phyloP scores from a whole-genome alignment of 2,329 filamentous ascomycete genomes.

The Tolypocladium ophioglossoides region DNA sequence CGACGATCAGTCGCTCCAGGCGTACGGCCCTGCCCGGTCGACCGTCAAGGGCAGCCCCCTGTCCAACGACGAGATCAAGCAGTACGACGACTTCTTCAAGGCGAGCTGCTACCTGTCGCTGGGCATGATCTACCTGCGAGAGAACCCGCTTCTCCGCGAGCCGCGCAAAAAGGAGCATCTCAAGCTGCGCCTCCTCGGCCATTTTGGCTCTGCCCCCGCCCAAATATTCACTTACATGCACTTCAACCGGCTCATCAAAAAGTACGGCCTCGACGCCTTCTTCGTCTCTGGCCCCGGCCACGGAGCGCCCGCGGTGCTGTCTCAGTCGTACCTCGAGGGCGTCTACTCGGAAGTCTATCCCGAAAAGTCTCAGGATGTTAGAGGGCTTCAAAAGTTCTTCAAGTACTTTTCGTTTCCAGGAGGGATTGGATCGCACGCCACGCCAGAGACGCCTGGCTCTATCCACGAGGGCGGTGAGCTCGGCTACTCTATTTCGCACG shows the following conservation, averaged over 20 bases:
- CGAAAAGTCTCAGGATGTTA: constrained; percentile 56
- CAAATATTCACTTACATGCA: constrained; percentile 76
- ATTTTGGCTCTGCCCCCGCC: constrained; percentile 72
- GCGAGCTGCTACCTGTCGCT: constrained; percentile 65
- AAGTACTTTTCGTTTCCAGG: constrained; percentile 77
- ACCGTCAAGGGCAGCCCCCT: constrained; percentile 53
- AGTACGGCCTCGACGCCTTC: constrained; percentile 61
- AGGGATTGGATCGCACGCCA: constrained; percentile 68
- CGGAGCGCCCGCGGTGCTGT: constrained; percentile 65
- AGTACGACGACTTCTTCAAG: constrained; percentile 63
- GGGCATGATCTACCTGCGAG: constrained; percentile 70
- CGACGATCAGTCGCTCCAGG: constrained; percentile 45
- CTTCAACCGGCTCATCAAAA: constrained; percentile 74
- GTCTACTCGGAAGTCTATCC: constrained; percentile 71
- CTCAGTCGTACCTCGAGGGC: constrained; percentile 68
- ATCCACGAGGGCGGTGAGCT: constrained; percentile 74
- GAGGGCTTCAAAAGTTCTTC: constrained; percentile 67
- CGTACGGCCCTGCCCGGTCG: constrained; percentile 55
- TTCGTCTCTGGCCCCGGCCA: constrained; percentile 72
- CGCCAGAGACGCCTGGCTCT: constrained; percentile 67
- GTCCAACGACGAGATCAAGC: constrained; percentile 52
- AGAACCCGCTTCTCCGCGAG: constrained; percentile 62
- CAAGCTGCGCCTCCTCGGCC: constrained; percentile 63
- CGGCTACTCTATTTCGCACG: constrained; percentile 71
- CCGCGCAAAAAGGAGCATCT: constrained; percentile 59